Base-by-base conservation (phyloP, 257 asterid species). In the Mentha longifolia region DNA sequence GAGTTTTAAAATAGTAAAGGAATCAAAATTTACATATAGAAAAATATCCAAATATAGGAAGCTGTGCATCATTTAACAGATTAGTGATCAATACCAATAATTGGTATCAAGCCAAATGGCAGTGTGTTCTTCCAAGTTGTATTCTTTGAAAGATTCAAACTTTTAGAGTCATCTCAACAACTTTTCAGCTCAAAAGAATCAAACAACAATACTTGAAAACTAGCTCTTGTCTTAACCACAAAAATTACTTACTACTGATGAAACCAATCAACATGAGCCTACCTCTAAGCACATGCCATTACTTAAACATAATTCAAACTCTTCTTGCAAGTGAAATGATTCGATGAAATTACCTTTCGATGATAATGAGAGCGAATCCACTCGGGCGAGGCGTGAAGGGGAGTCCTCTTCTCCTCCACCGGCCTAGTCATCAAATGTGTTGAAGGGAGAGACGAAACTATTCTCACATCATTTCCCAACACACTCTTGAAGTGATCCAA, bases 401-500 rank as follows among this genome's bases (percentile, higher is more conserved):
- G 97, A 43, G 90, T 87, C 67, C 81, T 79, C 84, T 87, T 85
- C 89, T 88, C 96, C 82, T 83, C 96, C 59, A 88, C 88, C 0
- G 92, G 96, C 79, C 95, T 84, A 4, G 92, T 81, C 96, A 90
- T 90, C 76, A 92, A 73, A 77, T 87, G 97, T 6, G 97, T 92
- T 0, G 98, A 92, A 1, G 97, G 98, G 37, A 92, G 90, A 35
- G 97, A 88, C 31, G 96, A 87, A 67, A 90, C 88, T 68, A 90
- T 78, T 55, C 90, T 75, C 0, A 92, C 97, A 82, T 92, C 97
- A 61, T 88, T 72, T 19, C 81, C 89, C 77, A 92, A 65, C 15
- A 84, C 93, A 79, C 78, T 86, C 88, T 92, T 92, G 90, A 92
- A 92, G 66, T 90, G 93, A 13, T 92, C 95, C 87, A 92, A 72